A percentile compares a stretch with the other conserved stretches of the same genome.
Evolutionary conservation across 495 filamentous ascomycete genomes (phyloP).

Genomic region (Staphylotrichum longicolle): DNA sequence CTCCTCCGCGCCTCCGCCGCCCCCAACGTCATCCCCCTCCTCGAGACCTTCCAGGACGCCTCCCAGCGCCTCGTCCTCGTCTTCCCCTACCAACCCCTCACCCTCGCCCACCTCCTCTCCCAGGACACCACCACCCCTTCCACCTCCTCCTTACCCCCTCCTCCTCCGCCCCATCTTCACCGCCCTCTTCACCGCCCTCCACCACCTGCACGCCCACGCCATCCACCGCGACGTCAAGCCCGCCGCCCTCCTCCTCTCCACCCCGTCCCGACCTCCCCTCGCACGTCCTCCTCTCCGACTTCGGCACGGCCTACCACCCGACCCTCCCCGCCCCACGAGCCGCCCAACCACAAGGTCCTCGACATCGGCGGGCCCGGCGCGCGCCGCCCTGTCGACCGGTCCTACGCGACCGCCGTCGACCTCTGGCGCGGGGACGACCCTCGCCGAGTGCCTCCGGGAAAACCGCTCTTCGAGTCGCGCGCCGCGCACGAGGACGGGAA

Average conservation of each 20-base stretch:
- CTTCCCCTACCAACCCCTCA: conserved; percentile 78
- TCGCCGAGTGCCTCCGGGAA: conserved; percentile 62
- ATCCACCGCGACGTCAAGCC: conserved; percentile 96
- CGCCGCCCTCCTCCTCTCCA: conserved; percentile 75
- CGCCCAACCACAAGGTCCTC: conserved; percentile 68
- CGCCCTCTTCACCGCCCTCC: conserved; percentile 70
- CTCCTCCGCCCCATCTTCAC: conserved; percentile 45
- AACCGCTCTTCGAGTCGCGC: conserved; percentile 68
- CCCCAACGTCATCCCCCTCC: conserved; percentile 57
- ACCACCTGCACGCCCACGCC: conserved; percentile 64
- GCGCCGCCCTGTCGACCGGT: conserved; percentile 66
- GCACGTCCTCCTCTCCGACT: conserved; percentile 78
- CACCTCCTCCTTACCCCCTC: not conserved
- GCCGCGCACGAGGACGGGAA: conserved; percentile 78
- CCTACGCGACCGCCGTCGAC: conserved; percentile 71
- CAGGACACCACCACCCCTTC: not conserved
- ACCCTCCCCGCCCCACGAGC: conserved; percentile 59
- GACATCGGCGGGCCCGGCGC: conserved; percentile 92
- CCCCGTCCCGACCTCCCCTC: conserved; percentile 47
- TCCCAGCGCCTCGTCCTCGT: conserved; percentile 69
- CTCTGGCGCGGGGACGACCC: conserved; percentile 85
- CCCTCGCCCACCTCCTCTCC: conserved; percentile 50
- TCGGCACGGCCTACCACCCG: conserved; percentile 84
- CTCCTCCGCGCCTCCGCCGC: conserved; percentile 42
- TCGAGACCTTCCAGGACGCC: conserved; percentile 67